Base-by-base conservation (phyloP, 2,329 filamentous ascomycete species). In the Onygenales sp. region DNA sequence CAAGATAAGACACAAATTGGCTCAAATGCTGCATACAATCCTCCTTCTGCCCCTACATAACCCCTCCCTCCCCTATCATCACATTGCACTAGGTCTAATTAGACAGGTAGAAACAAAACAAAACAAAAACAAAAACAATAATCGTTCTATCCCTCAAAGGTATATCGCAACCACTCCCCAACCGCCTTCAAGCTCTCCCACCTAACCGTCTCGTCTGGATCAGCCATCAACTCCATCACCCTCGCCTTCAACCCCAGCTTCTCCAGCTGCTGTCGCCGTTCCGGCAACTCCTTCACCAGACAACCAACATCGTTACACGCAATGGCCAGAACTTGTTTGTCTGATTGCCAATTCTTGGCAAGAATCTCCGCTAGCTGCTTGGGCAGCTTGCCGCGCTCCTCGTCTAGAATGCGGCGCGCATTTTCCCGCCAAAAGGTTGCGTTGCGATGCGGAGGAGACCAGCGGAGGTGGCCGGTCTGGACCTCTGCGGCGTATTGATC, bases 141-240 rank as follows among this genome's bases (percentile, higher is more conserved):
- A 8, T 11, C 27, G 35, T 21, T 44, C 70, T 60, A 75, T 41
- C 64, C 65, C 52, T 83, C 80, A 68, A 85, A 84, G 56, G 76
- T 86, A 73, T 88, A 88, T 62, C 84, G 78, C 68, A 89, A 70
- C 84, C 85, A 89, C 68, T 86, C 85, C 17, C 85, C 85, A 42
- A 96, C 82, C 13, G 91, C 90, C 63, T 86, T 83, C 73, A 96
- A 73, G 70, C 88, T 93, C 76, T 96, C 91, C 89, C 90, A 96
- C 65, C 91, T 79, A 46, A 96, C 89, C 55, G 83, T 85, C 75
- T 95, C 90, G 64, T 95, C 89, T 55, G 83, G 79, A 66, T 94
- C 89, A 63, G 83, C 84, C 91, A 96, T 96, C 64, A 96, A 77
- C 73, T 90, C 87, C 90, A 96, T 95, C 56, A 95, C 85, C 60